phyloP scores from a whole-genome alignment of 179 eudicot species.

The Spinacia oleracea region DNA sequence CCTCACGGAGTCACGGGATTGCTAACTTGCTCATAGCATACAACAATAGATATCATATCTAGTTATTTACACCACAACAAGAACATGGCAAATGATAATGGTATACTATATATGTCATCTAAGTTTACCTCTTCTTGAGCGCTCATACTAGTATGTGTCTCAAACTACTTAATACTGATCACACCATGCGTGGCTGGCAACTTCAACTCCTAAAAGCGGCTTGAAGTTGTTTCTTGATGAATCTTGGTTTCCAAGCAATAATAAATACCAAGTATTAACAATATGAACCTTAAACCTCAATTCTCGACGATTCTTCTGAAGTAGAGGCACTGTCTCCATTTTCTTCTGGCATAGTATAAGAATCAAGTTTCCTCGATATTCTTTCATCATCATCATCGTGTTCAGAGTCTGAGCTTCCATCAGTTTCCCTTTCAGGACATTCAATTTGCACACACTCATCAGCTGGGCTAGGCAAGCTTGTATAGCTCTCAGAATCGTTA shows the following conservation, averaged over 20 bases:
- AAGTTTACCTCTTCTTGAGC: neutral
- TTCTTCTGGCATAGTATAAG: neutral
- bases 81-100: neutral
- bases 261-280: too few relatives aligned
- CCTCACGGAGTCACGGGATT: neutral
- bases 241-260: neutral
- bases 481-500: slow-evolving; percentile 47
- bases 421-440: slow-evolving; percentile 60
- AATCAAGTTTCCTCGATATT: neutral
- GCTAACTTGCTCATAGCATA: neutral
- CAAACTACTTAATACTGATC: neutral
- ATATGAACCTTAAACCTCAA: neutral
- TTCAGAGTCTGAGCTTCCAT: slow-evolving; percentile 64
- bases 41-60: neutral
- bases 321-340: neutral
- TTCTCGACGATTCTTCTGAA: slow-evolving; percentile 3
- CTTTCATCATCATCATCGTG: slow-evolving; percentile 28
- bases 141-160: neutral
- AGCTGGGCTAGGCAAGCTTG: slow-evolving; percentile 38
- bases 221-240: neutral
- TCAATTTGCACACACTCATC: slow-evolving; percentile 75
- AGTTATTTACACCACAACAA: neutral
- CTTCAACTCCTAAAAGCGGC: neutral
- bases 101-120: neutral
- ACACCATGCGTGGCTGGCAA: neutral